These are phyloP conservation scores for Podaxis sp. DNA, from an alignment of 768 basidiomycete genomes.

Conservation along the genomic window DNA sequence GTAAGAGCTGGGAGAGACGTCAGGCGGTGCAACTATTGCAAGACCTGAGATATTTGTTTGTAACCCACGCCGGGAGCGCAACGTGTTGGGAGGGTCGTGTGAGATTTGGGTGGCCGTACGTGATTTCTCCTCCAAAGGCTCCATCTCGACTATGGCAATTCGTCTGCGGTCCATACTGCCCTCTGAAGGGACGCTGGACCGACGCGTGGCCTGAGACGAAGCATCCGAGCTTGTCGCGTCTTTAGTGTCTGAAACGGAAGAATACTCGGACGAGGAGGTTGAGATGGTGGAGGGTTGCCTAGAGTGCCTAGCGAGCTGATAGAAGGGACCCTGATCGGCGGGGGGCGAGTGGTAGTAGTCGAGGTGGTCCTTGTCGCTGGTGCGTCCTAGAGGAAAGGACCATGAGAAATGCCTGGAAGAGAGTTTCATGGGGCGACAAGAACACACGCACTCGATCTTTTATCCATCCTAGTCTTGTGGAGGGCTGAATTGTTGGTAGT, in stretches of 20 bases:
- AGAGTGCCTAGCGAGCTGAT: constrained; percentile 23
- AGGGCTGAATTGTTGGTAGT: constrained; percentile 1
- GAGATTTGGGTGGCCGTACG: constrained; percentile 29
- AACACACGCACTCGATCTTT: constrained; percentile 8
- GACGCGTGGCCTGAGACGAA: constrained; percentile 32
- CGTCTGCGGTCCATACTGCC: constrained; percentile 65
- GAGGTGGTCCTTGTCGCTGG: constrained; percentile 24
- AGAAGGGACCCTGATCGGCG: constrained; percentile 34
- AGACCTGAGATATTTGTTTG: constrained; percentile 47
- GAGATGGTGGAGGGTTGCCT: constrained; percentile 33
- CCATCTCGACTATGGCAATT: constrained; percentile 66
- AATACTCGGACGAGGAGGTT: constrained; percentile 52
- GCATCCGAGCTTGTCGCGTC: constrained; percentile 25
- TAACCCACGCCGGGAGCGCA: constrained; percentile 40
- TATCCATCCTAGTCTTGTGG: constrained; percentile 20
- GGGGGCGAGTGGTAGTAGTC: constrained; percentile 53
- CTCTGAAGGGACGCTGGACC: constrained; percentile 55
- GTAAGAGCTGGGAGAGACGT: constrained; percentile 55
- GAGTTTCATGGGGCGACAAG: constrained; percentile 28
- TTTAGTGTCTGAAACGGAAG: constrained; percentile 38
- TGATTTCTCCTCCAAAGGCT: constrained; percentile 31
- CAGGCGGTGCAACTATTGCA: constrained; percentile 73
- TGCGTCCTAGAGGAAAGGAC: constrained; percentile 24
- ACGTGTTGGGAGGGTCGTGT: constrained; percentile 21
- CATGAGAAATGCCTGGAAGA: constrained; percentile 32